A percentile compares a stretch with the other conserved stretches of the same genome.
Evolutionary conservation across 305 asterid genomes (phyloP).

Genomic region (Fraxinus paxiana): DNA sequence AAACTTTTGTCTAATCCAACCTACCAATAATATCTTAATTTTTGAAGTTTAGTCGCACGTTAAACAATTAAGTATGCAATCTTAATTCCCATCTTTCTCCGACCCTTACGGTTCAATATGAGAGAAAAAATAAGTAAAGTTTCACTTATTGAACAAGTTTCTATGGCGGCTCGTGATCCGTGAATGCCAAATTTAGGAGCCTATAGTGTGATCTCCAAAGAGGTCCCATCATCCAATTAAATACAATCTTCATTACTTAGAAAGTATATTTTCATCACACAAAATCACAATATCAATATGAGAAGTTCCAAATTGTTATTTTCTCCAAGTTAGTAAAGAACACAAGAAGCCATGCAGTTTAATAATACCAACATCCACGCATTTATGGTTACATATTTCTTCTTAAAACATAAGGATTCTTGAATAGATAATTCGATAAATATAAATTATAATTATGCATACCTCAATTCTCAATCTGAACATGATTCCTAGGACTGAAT

Average conservation of each 20-base stretch:
- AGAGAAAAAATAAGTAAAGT: not conserved
- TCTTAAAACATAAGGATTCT: not conserved
- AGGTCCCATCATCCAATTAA: not conserved
- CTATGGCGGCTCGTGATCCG: not conserved
- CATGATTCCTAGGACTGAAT: slow-evolving; percentile 26
- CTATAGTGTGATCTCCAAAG: not conserved
- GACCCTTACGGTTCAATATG: no score
- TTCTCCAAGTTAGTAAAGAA: not conserved
- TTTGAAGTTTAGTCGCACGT: not conserved
- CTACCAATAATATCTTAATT: not conserved
- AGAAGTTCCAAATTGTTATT: not conserved
- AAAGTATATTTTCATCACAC: not conserved
- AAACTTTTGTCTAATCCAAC: not conserved
- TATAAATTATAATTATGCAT: slow-evolving; percentile 3
- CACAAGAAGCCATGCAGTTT: not conserved
- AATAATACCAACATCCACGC: not conserved
- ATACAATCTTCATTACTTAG: not conserved
- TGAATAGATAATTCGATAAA: not conserved
- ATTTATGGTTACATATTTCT: not conserved
- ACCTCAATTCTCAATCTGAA: slow-evolving; percentile 55
- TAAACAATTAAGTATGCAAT: not conserved
- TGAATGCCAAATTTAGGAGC: not conserved
- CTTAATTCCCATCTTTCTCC: not conserved
- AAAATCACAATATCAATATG: not conserved
- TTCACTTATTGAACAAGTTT: not conserved